Evolutionary conservation across 345 rosid genomes (phyloP), one percentile per base, ranked within the genome.

Genomic region (Heritiera fomes): DNA sequence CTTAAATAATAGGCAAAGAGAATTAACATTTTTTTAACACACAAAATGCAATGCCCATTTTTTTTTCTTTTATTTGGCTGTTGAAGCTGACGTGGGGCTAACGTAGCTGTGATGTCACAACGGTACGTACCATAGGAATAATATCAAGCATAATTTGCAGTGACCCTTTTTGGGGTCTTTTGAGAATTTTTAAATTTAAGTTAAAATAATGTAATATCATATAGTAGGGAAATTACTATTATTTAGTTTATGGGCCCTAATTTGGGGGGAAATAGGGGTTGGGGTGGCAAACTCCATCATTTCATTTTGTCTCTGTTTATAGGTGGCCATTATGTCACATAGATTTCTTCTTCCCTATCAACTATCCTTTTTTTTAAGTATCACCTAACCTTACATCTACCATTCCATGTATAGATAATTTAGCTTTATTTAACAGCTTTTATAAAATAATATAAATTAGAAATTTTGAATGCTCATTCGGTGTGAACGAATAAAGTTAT

Each of bases 211-310:
- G 38, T 34, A 34, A 34, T 34, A 34, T 34, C 3, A 34, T 34
- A 34, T 34, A 34, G 38, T 34, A 34, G 38, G 38, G 3, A 34
- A 34, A 34, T 34, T 34, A 34, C 38, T 34, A 34, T 34, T 34
- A 3, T 34, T 34, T 34, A 34, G 38, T 34, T 38, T 0, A 47
- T 75, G 87, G 87, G 81, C 78, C 87, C 88, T 49, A 43, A 79
- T 52, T 23, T 23, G 28, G 38, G 82, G 76, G 82, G 3, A 34
- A 3, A 34, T 34, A 34, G 50, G 50, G 0, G 50, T 82, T 59
- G 85, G 87, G 89, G 83, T 66, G 87, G 91, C 83, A 77, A 81
- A 77, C 71, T 70, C 71, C 86, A 92, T 92, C 92, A 89, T 91
- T 87, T 89, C 87, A 58, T 86, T 85, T 83, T 89, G 85, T 89